Conservation (phyloP, 23 red algal species). For the Gracilariopsis chorda region DNA sequence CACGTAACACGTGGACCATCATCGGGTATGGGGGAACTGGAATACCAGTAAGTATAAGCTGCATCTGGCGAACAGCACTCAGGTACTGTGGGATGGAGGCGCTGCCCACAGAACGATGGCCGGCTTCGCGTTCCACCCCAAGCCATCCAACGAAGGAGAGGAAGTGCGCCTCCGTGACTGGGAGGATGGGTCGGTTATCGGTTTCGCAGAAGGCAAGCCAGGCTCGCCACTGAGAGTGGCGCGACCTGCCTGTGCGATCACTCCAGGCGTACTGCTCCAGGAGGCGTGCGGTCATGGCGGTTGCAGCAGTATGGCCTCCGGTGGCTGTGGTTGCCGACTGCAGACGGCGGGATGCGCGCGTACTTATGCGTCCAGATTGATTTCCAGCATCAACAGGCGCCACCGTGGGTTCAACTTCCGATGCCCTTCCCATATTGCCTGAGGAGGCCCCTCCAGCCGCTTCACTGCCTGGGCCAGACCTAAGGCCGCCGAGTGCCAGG, state of each 20-base stretch:
- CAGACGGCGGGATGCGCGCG: no score
- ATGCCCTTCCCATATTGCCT: no score
- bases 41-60: not conserved
- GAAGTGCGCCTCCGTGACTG: constrained; percentile 11
- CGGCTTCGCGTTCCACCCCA: not conserved
- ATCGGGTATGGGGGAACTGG: not conserved
- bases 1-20: not conserved
- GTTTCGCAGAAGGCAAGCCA: not conserved
- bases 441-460: no score
- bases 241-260: not conserved
- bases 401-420: no score
- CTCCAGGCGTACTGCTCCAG: not conserved
- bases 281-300: not conserved
- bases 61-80: constrained; percentile 1
- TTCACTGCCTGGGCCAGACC: no score
- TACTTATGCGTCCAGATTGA: no score
- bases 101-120: not conserved
- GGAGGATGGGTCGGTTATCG: not conserved
- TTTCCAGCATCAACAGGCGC: no score
- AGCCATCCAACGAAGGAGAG: constrained; percentile 25
- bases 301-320: no score
- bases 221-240: not conserved
- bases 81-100: constrained; percentile 20
- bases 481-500: no score
- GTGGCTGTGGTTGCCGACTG: no score